phyloP scores from a whole-genome alignment of 2,329 filamentous ascomycete species.

The Leptographium radiaticola region DNA sequence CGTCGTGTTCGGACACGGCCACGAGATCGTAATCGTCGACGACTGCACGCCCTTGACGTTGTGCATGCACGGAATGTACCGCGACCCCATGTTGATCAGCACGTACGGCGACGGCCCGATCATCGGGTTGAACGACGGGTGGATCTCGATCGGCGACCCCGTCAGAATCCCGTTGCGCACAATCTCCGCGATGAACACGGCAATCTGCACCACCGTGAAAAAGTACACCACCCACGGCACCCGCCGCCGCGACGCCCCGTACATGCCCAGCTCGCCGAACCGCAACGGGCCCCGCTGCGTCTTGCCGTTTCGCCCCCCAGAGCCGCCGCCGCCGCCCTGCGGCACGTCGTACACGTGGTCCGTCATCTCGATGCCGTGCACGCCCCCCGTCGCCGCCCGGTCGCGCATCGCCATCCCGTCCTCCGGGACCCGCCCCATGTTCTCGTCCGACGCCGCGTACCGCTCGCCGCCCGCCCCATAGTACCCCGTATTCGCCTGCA shows the following conservation, averaged over 20 bases:
- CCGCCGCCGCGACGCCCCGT: slow-evolving; percentile 37
- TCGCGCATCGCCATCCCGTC: slow-evolving; percentile 47
- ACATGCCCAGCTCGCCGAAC: slow-evolving; percentile 47
- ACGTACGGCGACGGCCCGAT: slow-evolving; percentile 86
- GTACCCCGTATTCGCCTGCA: slow-evolving; percentile 35
- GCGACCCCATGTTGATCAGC: slow-evolving; percentile 92
- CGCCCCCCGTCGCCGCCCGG: slow-evolving; percentile 27
- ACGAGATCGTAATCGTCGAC: slow-evolving; percentile 34
- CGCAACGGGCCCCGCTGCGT: slow-evolving; percentile 21
- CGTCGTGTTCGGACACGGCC: slow-evolving; percentile 74
- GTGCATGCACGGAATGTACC: slow-evolving; percentile 92
- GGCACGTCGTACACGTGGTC: slow-evolving; percentile 52
- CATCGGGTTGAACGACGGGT: slow-evolving; percentile 90
- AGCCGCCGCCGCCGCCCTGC: slow-evolving; percentile 13
- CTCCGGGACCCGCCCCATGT: slow-evolving; percentile 19
- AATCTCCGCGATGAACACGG: slow-evolving; percentile 81
- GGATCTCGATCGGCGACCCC: slow-evolving; percentile 61
- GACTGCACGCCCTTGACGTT: slow-evolving; percentile 55
- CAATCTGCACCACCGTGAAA: slow-evolving; percentile 63
- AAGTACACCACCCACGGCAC: slow-evolving; percentile 74
- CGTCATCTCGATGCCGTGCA: slow-evolving; percentile 24
- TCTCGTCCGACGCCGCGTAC: slow-evolving; percentile 23
- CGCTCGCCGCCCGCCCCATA: slow-evolving; percentile 36
- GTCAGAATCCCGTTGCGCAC: slow-evolving; percentile 62
- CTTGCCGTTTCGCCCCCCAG: background rate